These are phyloP conservation scores for Colletotrichum phormii DNA, from an alignment of 2,329 filamentous ascomycete genomes.

Conservation along the genomic window DNA sequence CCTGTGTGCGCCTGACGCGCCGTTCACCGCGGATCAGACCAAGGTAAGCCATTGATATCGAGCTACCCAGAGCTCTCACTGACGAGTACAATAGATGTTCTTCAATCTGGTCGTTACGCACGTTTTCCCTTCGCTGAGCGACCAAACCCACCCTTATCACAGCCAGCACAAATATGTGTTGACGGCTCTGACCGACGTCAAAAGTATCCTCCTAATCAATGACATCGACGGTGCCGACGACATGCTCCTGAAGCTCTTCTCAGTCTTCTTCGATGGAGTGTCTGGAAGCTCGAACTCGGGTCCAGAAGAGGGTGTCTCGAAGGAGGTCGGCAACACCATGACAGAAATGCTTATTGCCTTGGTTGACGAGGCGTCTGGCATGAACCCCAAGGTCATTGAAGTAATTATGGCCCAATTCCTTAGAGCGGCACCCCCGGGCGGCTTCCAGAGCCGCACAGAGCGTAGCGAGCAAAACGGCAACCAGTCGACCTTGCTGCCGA, in stretches of 20 bases:
- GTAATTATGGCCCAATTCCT: slow-evolving; percentile 96
- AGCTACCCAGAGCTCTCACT: slow-evolving; percentile 5
- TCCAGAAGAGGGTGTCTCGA: slow-evolving; percentile 84
- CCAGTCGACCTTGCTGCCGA: slow-evolving; percentile 85
- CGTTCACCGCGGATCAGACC: slow-evolving; percentile 88
- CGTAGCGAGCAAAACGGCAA: slow-evolving; percentile 73
- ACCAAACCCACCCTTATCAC: slow-evolving; percentile 91
- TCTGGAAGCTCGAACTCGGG: slow-evolving; percentile 80
- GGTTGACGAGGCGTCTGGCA: slow-evolving; percentile 83
- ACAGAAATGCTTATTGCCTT: slow-evolving; percentile 85
- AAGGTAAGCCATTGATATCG: slow-evolving; percentile 70
- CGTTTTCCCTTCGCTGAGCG: slow-evolving; percentile 85
- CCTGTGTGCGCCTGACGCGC: slow-evolving; percentile 93
- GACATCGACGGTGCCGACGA: slow-evolving; percentile 87
- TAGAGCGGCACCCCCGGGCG: slow-evolving; percentile 79
- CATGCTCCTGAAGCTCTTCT: slow-evolving; percentile 85
- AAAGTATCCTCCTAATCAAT: slow-evolving; percentile 91
- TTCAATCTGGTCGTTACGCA: slow-evolving; percentile 89
- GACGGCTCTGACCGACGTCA: slow-evolving; percentile 88
- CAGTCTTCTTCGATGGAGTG: slow-evolving; percentile 90
- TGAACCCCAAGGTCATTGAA: slow-evolving; percentile 87
- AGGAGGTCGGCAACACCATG: slow-evolving; percentile 94
- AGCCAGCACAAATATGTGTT: slow-evolving; percentile 93
- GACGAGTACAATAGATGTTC: slow-evolving; percentile 75
- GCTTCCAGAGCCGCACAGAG: slow-evolving; percentile 62